These are phyloP conservation scores for Fusarium ramigenum DNA, from an alignment of 2,329 filamentous ascomycete genomes.

Conservation along the genomic window DNA sequence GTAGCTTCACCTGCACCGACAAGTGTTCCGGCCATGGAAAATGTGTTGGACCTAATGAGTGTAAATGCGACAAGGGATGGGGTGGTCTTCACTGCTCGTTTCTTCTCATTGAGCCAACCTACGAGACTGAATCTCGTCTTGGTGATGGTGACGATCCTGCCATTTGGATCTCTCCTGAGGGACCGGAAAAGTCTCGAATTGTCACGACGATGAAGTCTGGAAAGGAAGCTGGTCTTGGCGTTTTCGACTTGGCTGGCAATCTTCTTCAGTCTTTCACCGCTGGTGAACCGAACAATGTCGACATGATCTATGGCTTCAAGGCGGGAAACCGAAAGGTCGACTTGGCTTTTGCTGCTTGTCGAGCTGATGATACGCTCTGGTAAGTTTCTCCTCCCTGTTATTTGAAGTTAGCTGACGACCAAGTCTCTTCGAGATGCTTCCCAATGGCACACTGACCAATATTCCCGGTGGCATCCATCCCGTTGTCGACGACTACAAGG, in stretches of 20 bases:
- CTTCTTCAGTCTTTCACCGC: slow-evolving; percentile 56
- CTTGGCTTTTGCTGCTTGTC: slow-evolving; percentile 60
- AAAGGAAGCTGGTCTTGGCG: slow-evolving; percentile 57
- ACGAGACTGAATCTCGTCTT: slow-evolving; percentile 56
- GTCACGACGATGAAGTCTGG: slow-evolving; percentile 63
- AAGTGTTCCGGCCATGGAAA: slow-evolving; percentile 54
- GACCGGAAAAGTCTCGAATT: slow-evolving; percentile 55
- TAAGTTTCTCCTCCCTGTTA: slow-evolving; percentile 37
- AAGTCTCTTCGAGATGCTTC: slow-evolving; percentile 60
- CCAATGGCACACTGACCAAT: slow-evolving; percentile 54
- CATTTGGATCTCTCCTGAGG: slow-evolving; percentile 57
- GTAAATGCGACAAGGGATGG: slow-evolving; percentile 54
- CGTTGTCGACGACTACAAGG: slow-evolving; percentile 54
- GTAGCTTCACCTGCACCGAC: slow-evolving; percentile 50
- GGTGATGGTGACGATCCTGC: slow-evolving; percentile 59
- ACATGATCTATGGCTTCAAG: slow-evolving; percentile 61
- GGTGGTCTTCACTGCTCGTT: slow-evolving; percentile 58
- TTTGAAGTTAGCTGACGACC: slow-evolving; percentile 5
- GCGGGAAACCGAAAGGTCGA: slow-evolving; percentile 56
- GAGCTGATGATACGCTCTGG: slow-evolving; percentile 62
- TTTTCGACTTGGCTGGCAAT: slow-evolving; percentile 60
- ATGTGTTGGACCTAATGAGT: slow-evolving; percentile 54
- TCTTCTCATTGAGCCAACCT: slow-evolving; percentile 51
- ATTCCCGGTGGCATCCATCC: slow-evolving; percentile 59
- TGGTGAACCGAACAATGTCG: slow-evolving; percentile 63